Conservation (phyloP, 1,284 basidiomycete genomes). For the Trichosporon sp. region DNA sequence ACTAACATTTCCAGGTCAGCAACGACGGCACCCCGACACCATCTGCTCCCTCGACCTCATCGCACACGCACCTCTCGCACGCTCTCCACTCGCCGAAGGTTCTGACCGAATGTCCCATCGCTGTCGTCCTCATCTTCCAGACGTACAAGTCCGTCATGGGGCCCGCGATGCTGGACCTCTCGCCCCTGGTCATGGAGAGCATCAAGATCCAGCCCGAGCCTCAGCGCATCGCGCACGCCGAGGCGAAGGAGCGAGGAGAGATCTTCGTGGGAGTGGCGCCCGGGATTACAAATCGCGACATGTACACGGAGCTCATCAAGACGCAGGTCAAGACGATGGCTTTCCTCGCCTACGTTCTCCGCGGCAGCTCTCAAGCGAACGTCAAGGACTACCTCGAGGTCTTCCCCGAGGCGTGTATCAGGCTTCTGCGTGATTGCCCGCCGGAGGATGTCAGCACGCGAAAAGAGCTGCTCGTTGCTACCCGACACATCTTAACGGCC, state of each 20-base stretch:
- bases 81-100: constrained; percentile 85
- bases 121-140: constrained; percentile 87
- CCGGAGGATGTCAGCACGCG: constrained; percentile 74
- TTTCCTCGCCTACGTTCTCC: constrained; percentile 84
- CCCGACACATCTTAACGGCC: constrained; percentile 81
- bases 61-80: constrained; percentile 25
- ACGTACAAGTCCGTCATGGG: constrained; percentile 62
- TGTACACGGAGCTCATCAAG: constrained; percentile 83
- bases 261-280: constrained; percentile 80
- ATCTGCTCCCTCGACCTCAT: constrained; percentile 15
- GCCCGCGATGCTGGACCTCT: constrained; percentile 65
- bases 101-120: constrained; percentile 87
- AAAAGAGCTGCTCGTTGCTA: constrained; percentile 89
- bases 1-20: constrained; percentile 7
- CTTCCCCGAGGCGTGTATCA: constrained; percentile 72
- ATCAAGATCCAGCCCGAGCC: constrained; percentile 77
- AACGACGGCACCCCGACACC: constrained; percentile 14
- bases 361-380: constrained; percentile 61
- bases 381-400: constrained; percentile 74
- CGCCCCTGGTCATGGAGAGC: constrained; percentile 66
- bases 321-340: constrained; percentile 96
- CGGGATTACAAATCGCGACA: constrained; percentile 65
- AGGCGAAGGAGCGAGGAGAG: constrained; percentile 68
- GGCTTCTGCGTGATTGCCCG: constrained; percentile 91
- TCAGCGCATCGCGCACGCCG: constrained; percentile 74